A percentile compares a stretch with the other conserved stretches of the same genome.
phyloP scores from a whole-genome alignment of 2,329 filamentous ascomycete species.

The Tolypocladium tundrense region DNA sequence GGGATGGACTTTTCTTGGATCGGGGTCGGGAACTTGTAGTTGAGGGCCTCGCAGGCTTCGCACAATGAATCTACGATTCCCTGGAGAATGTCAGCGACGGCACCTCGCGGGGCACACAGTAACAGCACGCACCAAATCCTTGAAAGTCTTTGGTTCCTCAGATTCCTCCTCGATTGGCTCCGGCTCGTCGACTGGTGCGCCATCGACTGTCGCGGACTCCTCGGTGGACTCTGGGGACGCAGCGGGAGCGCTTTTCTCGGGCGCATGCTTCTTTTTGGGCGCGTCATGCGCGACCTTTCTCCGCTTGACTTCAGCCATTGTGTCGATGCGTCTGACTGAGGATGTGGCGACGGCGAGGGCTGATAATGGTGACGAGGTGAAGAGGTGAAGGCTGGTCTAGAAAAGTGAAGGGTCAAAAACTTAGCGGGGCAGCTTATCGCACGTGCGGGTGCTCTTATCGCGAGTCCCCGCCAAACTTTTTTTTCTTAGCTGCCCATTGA shows the following conservation, averaged over 20 bases:
- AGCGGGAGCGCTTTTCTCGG: slow-evolving; percentile 1
- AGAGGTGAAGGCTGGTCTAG: background rate
- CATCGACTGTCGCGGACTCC: slow-evolving; percentile 24
- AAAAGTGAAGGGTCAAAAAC: slow-evolving; percentile 9
- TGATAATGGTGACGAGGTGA: background rate
- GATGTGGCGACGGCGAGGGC: background rate
- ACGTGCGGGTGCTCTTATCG: slow-evolving; percentile 23
- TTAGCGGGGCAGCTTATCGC: slow-evolving; percentile 23
- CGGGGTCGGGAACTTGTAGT: slow-evolving; percentile 77
- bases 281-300: slow-evolving; percentile 26
- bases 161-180: slow-evolving; percentile 20
- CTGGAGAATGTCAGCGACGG: slow-evolving; percentile 20
- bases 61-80: slow-evolving; percentile 80
- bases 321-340: background rate
- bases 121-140: slow-evolving; percentile 42
- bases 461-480: slow-evolving; percentile 20
- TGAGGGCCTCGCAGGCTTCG: slow-evolving; percentile 74
- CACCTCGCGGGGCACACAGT: no score
- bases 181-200: slow-evolving; percentile 19
- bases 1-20: slow-evolving; percentile 86
- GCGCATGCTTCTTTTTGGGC: slow-evolving; percentile 10
- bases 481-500: slow-evolving; percentile 23
- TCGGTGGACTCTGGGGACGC: slow-evolving; percentile 13
- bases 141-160: slow-evolving; percentile 49
- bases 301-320: slow-evolving; percentile 28